Evolutionary conservation across 768 basidiomycete genomes (phyloP).

Genomic region (Lactarius quietus): DNA sequence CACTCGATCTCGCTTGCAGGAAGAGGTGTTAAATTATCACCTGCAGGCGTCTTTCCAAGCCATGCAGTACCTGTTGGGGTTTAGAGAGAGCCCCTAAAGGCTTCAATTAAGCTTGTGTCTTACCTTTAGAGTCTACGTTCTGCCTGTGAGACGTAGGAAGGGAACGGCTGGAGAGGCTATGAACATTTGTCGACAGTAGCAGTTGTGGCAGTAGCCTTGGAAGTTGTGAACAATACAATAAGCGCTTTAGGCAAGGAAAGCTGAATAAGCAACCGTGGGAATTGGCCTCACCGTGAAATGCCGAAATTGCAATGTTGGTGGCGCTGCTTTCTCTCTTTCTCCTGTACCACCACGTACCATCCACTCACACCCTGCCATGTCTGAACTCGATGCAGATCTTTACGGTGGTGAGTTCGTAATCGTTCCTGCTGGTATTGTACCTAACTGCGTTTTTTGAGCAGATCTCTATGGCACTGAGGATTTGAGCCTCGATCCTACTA

Average conservation of each 20-base stretch:
- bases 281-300: constrained; percentile 17
- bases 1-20: neutral
- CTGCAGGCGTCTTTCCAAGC: constrained; percentile 63
- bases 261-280: constrained; percentile 22
- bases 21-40: neutral
- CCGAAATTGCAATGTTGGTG: constrained; percentile 9
- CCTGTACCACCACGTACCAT: constrained; percentile 29
- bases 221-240: no score
- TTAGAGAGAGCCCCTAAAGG: constrained; percentile 38
- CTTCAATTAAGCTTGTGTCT: no score
- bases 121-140: neutral
- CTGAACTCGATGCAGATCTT: constrained; percentile 83
- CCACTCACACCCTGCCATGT: constrained; percentile 41
- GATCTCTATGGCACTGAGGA: constrained; percentile 65
- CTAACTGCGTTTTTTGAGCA: constrained; percentile 1
- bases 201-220: no score
- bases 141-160: no score
- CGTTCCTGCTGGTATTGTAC: neutral
- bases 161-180: no score
- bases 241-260: no score
- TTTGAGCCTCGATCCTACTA: constrained; percentile 46
- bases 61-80: constrained; percentile 66
- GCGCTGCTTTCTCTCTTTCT: constrained; percentile 25
- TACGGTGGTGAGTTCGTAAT: constrained; percentile 64
- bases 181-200: no score